Conservation (phyloP, 441 rosid species). For the California macrophylla region DNA sequence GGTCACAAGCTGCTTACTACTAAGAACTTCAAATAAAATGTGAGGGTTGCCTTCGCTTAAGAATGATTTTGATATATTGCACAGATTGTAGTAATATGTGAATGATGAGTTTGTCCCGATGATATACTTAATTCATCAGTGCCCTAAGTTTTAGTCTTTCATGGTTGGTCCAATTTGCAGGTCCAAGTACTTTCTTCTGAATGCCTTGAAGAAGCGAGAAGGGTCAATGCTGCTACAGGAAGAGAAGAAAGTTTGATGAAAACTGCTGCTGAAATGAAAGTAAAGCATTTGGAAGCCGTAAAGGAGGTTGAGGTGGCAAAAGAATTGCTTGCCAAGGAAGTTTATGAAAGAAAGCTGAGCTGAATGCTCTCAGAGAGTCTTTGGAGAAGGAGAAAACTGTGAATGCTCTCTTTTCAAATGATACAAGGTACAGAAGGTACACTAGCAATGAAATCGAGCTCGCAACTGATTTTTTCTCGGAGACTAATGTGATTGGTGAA, state of each 20-base stretch:
- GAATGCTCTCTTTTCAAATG: conserved; percentile 48
- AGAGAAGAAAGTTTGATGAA: conserved; percentile 59
- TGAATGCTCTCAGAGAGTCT: conserved; percentile 48
- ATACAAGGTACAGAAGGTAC: conserved; percentile 62
- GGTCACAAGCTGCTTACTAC: not conserved
- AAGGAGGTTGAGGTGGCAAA: conserved; percentile 66
- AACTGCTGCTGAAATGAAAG: conserved; percentile 64
- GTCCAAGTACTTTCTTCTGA: conserved; percentile 57
- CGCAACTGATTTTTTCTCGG: conserved; percentile 59
- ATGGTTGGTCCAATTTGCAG: conserved; percentile 28
- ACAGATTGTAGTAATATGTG: not conserved
- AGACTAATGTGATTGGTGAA: conserved; percentile 55
- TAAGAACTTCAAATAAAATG: not conserved
- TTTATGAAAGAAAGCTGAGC: conserved; percentile 59
- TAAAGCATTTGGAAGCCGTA: conserved; percentile 44
- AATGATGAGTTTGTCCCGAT: not conserved
- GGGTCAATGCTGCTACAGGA: conserved; percentile 50
- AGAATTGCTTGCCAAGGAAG: conserved; percentile 48
- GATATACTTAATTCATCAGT: conserved; percentile 1
- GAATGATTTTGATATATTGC: no score
- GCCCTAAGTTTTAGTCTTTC: not conserved
- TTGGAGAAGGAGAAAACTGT: conserved; percentile 55
- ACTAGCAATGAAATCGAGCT: conserved; percentile 42
- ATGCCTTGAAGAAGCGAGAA: conserved; percentile 52
- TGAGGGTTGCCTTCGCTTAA: no score